phyloP scores from a whole-genome alignment of 2,329 filamentous ascomycete species.

The Metarhizium rileyi region DNA sequence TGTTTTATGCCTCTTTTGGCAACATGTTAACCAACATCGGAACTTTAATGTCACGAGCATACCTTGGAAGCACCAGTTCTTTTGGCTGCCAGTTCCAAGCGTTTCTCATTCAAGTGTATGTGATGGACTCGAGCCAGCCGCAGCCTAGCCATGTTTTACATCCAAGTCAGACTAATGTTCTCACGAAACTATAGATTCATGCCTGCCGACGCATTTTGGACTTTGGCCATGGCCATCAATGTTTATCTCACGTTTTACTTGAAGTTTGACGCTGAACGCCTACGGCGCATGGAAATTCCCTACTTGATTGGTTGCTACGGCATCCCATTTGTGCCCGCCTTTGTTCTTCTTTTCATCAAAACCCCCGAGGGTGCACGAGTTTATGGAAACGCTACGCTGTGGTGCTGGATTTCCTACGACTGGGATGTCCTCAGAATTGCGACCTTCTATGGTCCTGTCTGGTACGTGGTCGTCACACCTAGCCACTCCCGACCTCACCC shows the following conservation, averaged over 20 bases:
- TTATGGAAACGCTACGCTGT: slow-evolving; percentile 67
- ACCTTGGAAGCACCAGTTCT: slow-evolving; percentile 36
- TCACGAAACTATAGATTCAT: slow-evolving; percentile 53
- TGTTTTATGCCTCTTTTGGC: slow-evolving; percentile 76
- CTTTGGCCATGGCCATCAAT: slow-evolving; percentile 73
- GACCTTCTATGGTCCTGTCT: slow-evolving; percentile 65
- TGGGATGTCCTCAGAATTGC: slow-evolving; percentile 67
- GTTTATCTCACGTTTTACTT: slow-evolving; percentile 74
- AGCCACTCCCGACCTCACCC: neutral
- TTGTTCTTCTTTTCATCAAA: slow-evolving; percentile 57
- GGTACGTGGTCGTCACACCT: slow-evolving; percentile 32
- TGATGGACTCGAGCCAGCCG: neutral
- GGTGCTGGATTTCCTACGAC: slow-evolving; percentile 65
- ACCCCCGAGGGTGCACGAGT: slow-evolving; percentile 42
- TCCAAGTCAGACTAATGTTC: slow-evolving; percentile 3
- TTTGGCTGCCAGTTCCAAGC: slow-evolving; percentile 63
- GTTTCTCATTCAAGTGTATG: slow-evolving; percentile 75
- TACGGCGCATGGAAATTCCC: slow-evolving; percentile 59
- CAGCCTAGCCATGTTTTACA: neutral
- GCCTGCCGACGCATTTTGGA: slow-evolving; percentile 68
- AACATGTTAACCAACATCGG: slow-evolving; percentile 71
- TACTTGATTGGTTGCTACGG: slow-evolving; percentile 66
- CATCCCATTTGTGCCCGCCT: slow-evolving; percentile 57
- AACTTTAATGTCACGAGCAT: slow-evolving; percentile 60
- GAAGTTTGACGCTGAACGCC: slow-evolving; percentile 54